phyloP scores from a whole-genome alignment of 176 grass and related monocot species.

The Raddia guianensis region DNA sequence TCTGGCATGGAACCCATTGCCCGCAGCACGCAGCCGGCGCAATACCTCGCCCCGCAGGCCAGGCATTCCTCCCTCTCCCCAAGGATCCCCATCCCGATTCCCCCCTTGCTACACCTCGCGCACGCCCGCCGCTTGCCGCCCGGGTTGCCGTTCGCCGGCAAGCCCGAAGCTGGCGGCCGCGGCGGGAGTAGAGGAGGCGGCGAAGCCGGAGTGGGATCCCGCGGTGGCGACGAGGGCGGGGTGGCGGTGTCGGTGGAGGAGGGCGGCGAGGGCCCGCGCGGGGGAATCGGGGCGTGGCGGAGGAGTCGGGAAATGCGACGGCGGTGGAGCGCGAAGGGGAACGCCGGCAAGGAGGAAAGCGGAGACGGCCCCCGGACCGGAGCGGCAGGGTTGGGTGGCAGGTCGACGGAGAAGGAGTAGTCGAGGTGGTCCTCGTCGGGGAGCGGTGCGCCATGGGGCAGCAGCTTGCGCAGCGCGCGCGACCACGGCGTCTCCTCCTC shows the following conservation, averaged over 20 bases:
- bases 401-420: conserved; percentile 59
- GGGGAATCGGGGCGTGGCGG: neutral
- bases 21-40: conserved; percentile 51
- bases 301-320: conserved; percentile 34
- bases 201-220: neutral
- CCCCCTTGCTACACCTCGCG: conserved; percentile 56
- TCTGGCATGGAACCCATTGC: conserved; percentile 80
- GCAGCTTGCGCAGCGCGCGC: conserved; percentile 34
- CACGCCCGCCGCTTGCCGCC: conserved; percentile 45
- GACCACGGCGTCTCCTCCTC: conserved; percentile 12
- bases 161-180: neutral
- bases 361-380: neutral
- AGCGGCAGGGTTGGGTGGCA: conserved; percentile 41
- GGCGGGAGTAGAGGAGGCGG: neutral
- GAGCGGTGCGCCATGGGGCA: conserved; percentile 56
- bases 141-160: conserved; percentile 16
- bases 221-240: neutral
- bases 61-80: conserved; percentile 61
- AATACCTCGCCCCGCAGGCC: conserved; percentile 62
- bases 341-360: neutral
- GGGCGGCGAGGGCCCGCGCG: neutral
- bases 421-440: conserved; percentile 57
- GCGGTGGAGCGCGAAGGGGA: neutral
- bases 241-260: conserved; percentile 43
- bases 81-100: conserved; percentile 54